A percentile compares a stretch with the other conserved stretches of the same genome.
Evolutionary conservation across 306 rosid genomes (phyloP).

Genomic region (Vigna mungo): DNA sequence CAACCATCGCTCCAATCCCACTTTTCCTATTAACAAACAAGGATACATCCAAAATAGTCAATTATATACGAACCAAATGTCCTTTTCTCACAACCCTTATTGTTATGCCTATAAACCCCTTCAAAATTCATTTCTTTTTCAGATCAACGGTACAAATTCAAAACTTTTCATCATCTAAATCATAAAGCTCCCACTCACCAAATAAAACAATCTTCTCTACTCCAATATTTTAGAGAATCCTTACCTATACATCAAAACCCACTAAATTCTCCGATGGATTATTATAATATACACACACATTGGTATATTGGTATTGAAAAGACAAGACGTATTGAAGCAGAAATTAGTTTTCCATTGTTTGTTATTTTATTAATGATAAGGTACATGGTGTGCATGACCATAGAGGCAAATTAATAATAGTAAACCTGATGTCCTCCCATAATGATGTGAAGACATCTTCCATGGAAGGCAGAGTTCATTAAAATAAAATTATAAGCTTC

Average conservation of each 20-base stretch:
- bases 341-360: slow-evolving; percentile 27
- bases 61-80: slow-evolving; percentile 27
- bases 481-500: slow-evolving; percentile 35
- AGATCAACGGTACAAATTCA: slow-evolving; percentile 11
- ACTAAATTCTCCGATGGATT: slow-evolving; percentile 36
- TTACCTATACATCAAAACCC: slow-evolving; percentile 20
- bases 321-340: slow-evolving; percentile 28
- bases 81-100: slow-evolving; percentile 30
- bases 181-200: slow-evolving; percentile 9
- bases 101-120: slow-evolving; percentile 22
- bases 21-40: slow-evolving; percentile 38
- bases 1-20: slow-evolving; percentile 24
- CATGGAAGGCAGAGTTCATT: slow-evolving; percentile 36
- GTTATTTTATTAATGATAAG: slow-evolving; percentile 33
- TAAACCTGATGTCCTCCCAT: slow-evolving; percentile 44
- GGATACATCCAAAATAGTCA: slow-evolving; percentile 42
- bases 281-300: not conserved
- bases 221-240: slow-evolving; percentile 8
- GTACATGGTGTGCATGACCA: slow-evolving; percentile 53
- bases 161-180: slow-evolving; percentile 2
- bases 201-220: slow-evolving; percentile 10
- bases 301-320: slow-evolving; percentile 18
- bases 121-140: slow-evolving; percentile 6
- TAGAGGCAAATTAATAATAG: slow-evolving; percentile 44
- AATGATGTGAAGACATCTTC: slow-evolving; percentile 43